Conservation (phyloP, 2,329 filamentous ascomycete genomes). For the Pestalotiopsis sp. region DNA sequence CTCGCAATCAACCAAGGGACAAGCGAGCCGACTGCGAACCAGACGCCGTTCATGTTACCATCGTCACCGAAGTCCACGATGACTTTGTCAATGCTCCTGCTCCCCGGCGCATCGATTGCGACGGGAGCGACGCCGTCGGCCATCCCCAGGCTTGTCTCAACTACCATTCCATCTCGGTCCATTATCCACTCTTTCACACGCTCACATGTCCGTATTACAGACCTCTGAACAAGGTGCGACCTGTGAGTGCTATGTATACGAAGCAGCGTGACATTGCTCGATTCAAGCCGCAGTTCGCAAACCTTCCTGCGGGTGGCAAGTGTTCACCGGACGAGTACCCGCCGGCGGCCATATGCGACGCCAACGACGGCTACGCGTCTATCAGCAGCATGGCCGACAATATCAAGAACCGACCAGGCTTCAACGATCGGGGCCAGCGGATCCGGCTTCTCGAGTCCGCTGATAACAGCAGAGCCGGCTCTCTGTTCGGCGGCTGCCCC, state of each 20-base stretch:
- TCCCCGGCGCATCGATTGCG: background rate
- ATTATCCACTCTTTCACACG: background rate
- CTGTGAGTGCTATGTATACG: background rate
- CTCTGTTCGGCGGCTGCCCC: background rate
- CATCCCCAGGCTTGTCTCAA: conserved; percentile 3
- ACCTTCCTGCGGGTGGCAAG: background rate
- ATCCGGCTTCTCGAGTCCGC: background rate
- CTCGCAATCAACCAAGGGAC: background rate
- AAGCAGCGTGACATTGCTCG: conserved; percentile 1
- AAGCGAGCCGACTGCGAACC: background rate
- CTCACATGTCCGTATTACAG: background rate
- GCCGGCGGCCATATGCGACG: background rate
- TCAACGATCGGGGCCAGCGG: background rate
- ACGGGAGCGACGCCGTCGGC: background rate
- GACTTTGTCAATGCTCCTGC: background rate
- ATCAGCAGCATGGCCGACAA: background rate
- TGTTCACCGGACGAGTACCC: conserved; percentile 9
- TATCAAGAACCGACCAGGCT: background rate
- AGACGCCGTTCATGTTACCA: background rate
- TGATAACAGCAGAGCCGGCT: background rate
- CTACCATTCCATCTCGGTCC: conserved; percentile 3
- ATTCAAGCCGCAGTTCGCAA: background rate
- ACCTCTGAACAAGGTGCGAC: background rate
- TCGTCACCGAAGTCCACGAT: background rate
- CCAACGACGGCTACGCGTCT: background rate